Evolutionary conservation across 495 filamentous ascomycete genomes (phyloP).

Genomic region (Trichoderma asperelloides): DNA sequence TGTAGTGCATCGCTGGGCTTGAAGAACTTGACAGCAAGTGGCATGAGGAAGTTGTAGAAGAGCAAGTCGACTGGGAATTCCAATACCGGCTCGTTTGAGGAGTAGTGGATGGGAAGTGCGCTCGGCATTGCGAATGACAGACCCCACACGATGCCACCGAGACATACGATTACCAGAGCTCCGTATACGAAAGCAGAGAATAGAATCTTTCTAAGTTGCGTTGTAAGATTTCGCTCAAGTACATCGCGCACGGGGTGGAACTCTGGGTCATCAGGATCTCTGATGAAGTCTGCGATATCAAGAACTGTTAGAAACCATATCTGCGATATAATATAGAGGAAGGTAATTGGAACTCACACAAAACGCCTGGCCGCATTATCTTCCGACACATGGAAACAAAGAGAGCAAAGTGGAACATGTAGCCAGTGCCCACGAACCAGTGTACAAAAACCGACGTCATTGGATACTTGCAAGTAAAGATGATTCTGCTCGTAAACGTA

Average conservation of each 20-base stretch:
- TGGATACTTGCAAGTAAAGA: slow-evolving; percentile 66
- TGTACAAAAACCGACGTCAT: slow-evolving; percentile 90
- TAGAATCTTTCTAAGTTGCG: slow-evolving; percentile 90
- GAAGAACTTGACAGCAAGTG: slow-evolving; percentile 68
- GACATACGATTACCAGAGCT: slow-evolving; percentile 80
- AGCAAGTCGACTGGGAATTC: slow-evolving; percentile 93
- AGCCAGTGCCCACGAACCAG: slow-evolving; percentile 97
- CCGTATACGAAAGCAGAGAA: slow-evolving; percentile 96
- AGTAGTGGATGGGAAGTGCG: slow-evolving; percentile 87
- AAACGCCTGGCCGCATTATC: slow-evolving; percentile 85
- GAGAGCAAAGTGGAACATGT: slow-evolving; percentile 99
- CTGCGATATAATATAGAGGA: too few relatives aligned
- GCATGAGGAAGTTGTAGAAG: slow-evolving; percentile 94
- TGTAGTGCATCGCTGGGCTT: slow-evolving; percentile 78
- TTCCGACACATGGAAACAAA: slow-evolving; percentile 99
- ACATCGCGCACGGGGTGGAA: slow-evolving; percentile 98
- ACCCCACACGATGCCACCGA: slow-evolving; percentile 95
- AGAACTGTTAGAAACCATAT: slow-evolving; percentile 27
- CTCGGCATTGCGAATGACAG: slow-evolving; percentile 53
- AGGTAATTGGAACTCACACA: slow-evolving; percentile 51
- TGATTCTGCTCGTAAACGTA: slow-evolving; percentile 61
- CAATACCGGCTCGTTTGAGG: slow-evolving; percentile 77
- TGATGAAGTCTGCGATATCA: slow-evolving; percentile 71
- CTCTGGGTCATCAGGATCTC: slow-evolving; percentile 95
- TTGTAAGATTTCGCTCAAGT: slow-evolving; percentile 83